Conservation (phyloP, 495 filamentous ascomycete species). For the Hypoxylon trugodes region DNA sequence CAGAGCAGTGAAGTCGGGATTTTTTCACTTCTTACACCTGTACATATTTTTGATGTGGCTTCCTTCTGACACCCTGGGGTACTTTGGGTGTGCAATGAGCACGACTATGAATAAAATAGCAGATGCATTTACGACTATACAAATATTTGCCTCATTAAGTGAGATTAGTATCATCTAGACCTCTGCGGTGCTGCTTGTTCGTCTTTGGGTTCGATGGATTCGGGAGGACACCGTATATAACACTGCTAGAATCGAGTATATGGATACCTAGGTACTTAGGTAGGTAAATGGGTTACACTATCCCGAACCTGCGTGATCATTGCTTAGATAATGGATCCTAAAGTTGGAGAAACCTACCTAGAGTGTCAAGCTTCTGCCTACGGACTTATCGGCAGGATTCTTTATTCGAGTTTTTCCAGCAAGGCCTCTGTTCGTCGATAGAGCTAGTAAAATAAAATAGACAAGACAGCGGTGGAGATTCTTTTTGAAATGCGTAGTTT, state of each 20-base stretch:
- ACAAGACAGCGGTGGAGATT: too few relatives aligned
- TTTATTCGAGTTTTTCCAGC: too few relatives aligned
- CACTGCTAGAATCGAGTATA: not conserved
- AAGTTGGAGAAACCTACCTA: too few relatives aligned
- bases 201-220: not conserved
- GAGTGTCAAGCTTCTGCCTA: too few relatives aligned
- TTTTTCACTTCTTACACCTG: slow-evolving; percentile 25
- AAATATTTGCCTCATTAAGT: too few relatives aligned
- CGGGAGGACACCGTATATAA: not conserved
- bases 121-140: not conserved
- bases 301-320: too few relatives aligned
- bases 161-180: not conserved
- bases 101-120: not conserved
- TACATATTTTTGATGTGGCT: slow-evolving; percentile 29
- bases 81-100: not conserved
- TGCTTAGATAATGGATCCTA: too few relatives aligned
- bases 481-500: too few relatives aligned
- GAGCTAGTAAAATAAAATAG: too few relatives aligned
- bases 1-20: not conserved
- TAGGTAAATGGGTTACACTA: too few relatives aligned
- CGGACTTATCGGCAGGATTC: too few relatives aligned
- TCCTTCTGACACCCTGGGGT: not conserved
- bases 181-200: not conserved
- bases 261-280: not conserved
- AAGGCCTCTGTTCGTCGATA: too few relatives aligned